Conservation (phyloP, 257 asterid species). For the Dorcoceras hygrometricum region DNA sequence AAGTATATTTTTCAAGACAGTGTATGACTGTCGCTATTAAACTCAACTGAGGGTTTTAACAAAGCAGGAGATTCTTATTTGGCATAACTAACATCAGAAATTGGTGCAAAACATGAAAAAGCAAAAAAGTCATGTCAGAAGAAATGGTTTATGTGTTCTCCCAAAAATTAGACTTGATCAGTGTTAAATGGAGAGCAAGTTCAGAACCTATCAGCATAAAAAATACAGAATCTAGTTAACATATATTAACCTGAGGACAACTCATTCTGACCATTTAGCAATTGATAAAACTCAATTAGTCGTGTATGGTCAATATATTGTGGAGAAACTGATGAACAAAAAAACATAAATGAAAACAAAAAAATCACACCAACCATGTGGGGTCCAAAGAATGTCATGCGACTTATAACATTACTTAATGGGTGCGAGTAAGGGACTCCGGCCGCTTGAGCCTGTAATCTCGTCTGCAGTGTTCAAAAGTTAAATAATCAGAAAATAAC, state of each 20-base stretch:
- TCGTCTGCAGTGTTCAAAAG: slow-evolving; percentile 48
- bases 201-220: background rate
- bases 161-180: background rate
- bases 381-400: slow-evolving; percentile 93
- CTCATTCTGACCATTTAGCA: background rate
- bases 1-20: background rate
- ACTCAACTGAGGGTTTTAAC: background rate
- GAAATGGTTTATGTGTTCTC: no score
- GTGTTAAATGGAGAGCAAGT: no score
- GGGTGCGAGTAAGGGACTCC: slow-evolving; percentile 86
- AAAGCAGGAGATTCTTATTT: background rate
- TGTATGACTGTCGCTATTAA: background rate
- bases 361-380: slow-evolving; percentile 36
- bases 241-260: background rate
- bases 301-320: background rate
- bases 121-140: background rate
- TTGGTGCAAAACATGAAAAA: background rate
- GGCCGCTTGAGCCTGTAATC: slow-evolving; percentile 98
- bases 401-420: slow-evolving; percentile 72
- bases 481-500: slow-evolving; percentile 12
- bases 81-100: background rate
- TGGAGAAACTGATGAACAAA: background rate
- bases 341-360: slow-evolving; percentile 9
- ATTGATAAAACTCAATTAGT: background rate
- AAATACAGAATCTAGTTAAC: background rate